Conservation (phyloP, 2,329 filamentous ascomycete genomes). For the Xylaria multiplex region DNA sequence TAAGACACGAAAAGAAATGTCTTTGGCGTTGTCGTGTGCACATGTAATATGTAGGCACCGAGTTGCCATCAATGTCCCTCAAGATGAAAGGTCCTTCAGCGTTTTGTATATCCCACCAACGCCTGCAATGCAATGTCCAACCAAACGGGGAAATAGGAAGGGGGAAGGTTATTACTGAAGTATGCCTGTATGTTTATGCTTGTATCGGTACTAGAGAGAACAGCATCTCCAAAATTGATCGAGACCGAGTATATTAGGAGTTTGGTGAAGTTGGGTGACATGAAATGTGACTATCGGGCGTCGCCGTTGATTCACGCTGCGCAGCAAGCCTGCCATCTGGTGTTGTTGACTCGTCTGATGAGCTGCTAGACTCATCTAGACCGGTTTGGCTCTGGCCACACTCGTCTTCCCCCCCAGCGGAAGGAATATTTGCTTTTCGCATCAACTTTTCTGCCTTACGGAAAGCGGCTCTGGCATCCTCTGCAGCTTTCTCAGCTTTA, state of each 20-base stretch:
- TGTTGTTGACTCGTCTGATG: constrained; percentile 47
- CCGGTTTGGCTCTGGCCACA: constrained; percentile 48
- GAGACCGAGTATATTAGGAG: constrained; percentile 38
- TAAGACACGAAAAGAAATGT: constrained; percentile 43
- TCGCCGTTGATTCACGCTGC: constrained; percentile 34
- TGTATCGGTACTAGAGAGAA: constrained; percentile 34
- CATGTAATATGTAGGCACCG: constrained; percentile 44
- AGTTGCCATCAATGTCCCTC: constrained; percentile 38
- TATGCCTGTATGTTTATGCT: constrained; percentile 41
- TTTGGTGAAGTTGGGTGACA: constrained; percentile 30
- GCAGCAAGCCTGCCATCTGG: constrained; percentile 32
- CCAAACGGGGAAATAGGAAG: constrained; percentile 33
- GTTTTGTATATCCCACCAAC: constrained; percentile 48
- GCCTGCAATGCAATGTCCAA: constrained; percentile 46
- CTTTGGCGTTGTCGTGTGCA: constrained; percentile 46
- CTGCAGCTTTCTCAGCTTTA: constrained; percentile 75
- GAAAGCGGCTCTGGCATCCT: constrained; percentile 62
- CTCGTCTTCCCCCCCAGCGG: constrained; percentile 42
- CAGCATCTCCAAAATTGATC: constrained; percentile 31
- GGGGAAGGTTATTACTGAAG: constrained; percentile 44
- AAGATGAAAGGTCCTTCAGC: constrained; percentile 39
- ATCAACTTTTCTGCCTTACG: constrained; percentile 57
- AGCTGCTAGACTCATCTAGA: constrained; percentile 55
- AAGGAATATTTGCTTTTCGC: constrained; percentile 61
- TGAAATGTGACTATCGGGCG: constrained; percentile 26